These are phyloP conservation scores for Plasmodium chabaudi DNA, from an alignment of 169 alveolate genomes.

Conservation along the genomic window DNA sequence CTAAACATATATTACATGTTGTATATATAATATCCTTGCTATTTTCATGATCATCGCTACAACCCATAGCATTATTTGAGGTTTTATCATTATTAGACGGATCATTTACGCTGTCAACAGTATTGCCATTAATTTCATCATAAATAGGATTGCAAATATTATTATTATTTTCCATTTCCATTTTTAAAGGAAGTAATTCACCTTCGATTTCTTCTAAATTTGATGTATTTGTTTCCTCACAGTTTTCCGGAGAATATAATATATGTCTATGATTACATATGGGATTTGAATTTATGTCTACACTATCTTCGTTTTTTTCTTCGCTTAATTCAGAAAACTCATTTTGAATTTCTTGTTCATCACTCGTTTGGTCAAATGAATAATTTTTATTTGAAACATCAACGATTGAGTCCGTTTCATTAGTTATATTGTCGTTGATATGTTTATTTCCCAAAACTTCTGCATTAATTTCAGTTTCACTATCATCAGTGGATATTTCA, in stretches of 20 bases:
- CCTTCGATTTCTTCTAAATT: conserved; percentile 21
- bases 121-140: background rate
- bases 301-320: conserved; percentile 47
- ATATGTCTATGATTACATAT: background rate
- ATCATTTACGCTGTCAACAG: background rate
- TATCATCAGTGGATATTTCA: conserved; percentile 15
- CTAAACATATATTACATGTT: conserved; percentile 33
- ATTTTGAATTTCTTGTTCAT: conserved; percentile 11
- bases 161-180: conserved; percentile 11
- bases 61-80: background rate
- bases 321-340: conserved; percentile 58
- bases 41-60: background rate
- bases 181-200: conserved; percentile 8
- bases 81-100: background rate
- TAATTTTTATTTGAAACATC: conserved; percentile 18
- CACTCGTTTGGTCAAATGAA: conserved; percentile 8
- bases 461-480: conserved; percentile 16
- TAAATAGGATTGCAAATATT: background rate
- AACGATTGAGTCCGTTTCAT: background rate
- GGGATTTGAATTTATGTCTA: conserved; percentile 41
- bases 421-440: conserved; percentile 3
- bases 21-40: conserved; percentile 7
- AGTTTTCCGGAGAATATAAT: conserved; percentile 17
- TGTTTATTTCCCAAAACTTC: conserved; percentile 20
- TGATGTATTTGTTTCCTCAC: conserved; percentile 7